Evolutionary conservation across 139 green algal species (phyloP).

Genomic region (Trebouxia sp.): DNA sequence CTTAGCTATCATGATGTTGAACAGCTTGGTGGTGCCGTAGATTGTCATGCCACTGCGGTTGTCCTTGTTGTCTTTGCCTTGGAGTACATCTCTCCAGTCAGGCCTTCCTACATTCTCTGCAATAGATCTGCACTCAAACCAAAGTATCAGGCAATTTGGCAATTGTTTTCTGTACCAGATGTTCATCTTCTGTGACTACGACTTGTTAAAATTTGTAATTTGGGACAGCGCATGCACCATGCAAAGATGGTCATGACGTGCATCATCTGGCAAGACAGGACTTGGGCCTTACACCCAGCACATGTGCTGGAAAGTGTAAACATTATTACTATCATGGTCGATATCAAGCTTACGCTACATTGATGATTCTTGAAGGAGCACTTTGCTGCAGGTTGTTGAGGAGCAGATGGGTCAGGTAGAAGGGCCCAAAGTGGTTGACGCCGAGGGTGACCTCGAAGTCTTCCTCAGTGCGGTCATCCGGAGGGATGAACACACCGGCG

Average conservation of each 20-base stretch:
- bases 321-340: too few relatives aligned
- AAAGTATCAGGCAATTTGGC: neutral
- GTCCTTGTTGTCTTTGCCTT: constrained; percentile 12
- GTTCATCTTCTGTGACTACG: too few relatives aligned
- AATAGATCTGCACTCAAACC: neutral
- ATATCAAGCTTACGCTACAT: neutral
- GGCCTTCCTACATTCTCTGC: neutral
- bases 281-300: too few relatives aligned
- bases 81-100: constrained; percentile 10
- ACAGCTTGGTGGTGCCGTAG: constrained; percentile 34
- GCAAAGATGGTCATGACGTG: too few relatives aligned
- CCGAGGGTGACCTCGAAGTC: constrained; percentile 32
- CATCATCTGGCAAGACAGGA: too few relatives aligned
- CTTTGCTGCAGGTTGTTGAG: constrained; percentile 19
- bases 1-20: constrained; percentile 31
- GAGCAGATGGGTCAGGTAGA: constrained; percentile 35
- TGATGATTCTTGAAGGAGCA: constrained; percentile 27
- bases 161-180: neutral
- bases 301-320: too few relatives aligned
- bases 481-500: neutral
- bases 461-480: constrained; percentile 16
- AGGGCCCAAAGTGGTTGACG: constrained; percentile 35
- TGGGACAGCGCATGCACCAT: too few relatives aligned
- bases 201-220: too few relatives aligned
- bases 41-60: neutral